phyloP scores from a whole-genome alignment of 2,329 filamentous ascomycete species.

The Coniochaeta sp. region DNA sequence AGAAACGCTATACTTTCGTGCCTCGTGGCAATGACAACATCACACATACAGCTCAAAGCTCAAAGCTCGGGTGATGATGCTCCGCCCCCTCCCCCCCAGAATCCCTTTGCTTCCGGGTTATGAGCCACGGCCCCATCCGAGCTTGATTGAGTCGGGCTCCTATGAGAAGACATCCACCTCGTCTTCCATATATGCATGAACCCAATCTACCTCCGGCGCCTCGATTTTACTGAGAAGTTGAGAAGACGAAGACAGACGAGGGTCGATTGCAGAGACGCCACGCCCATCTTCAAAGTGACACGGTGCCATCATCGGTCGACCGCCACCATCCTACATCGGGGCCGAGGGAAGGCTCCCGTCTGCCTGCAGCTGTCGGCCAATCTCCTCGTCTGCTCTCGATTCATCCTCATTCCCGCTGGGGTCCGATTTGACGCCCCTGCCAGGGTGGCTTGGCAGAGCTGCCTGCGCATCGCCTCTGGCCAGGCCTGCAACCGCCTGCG shows the following conservation, averaged over 20 bases:
- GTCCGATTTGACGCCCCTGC: conserved; percentile 28
- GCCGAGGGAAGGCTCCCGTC: conserved; percentile 21
- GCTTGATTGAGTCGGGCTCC: no score
- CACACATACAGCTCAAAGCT: no score
- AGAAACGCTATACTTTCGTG: background rate
- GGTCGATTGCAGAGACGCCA: background rate
- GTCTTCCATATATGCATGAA: no score
- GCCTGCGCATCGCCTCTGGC: conserved; percentile 11
- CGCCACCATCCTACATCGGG: conserved; percentile 19
- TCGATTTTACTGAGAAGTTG: no score
- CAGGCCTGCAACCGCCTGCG: conserved; percentile 34
- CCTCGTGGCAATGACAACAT: conserved; percentile 18
- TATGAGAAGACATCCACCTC: no score
- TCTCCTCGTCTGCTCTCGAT: conserved; percentile 41
- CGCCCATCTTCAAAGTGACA: background rate
- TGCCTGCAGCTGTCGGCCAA: conserved; percentile 43
- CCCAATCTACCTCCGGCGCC: no score
- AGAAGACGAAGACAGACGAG: background rate
- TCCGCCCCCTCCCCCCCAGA: background rate
- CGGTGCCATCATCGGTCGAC: background rate
- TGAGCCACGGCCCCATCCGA: background rate
- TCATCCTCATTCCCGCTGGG: conserved; percentile 28
- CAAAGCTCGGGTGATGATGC: background rate
- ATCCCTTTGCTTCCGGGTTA: background rate
- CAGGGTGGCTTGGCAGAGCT: conserved; percentile 12